These are phyloP conservation scores for Tolypocladium tundrense DNA, from an alignment of 2,329 filamentous ascomycete genomes.

Conservation along the genomic window DNA sequence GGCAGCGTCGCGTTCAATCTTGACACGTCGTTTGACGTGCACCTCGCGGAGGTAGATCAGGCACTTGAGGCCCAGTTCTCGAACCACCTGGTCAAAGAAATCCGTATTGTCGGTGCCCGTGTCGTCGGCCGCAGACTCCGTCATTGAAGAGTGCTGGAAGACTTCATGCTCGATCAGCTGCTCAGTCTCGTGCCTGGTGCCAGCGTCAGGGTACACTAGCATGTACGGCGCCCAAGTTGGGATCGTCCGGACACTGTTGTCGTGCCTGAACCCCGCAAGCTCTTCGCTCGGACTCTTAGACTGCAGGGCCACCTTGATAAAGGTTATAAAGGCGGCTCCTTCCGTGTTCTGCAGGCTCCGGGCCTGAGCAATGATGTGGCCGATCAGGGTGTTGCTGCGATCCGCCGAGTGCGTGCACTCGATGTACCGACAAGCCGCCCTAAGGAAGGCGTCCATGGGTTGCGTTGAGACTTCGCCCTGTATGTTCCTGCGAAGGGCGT, in stretches of 20 bases:
- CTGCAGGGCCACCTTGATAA: conserved; percentile 21
- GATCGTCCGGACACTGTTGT: conserved; percentile 14
- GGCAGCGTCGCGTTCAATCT: conserved; percentile 33
- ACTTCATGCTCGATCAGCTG: conserved; percentile 32
- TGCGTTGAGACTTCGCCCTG: conserved; percentile 30
- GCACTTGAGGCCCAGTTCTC: conserved; percentile 33
- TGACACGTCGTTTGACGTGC: conserved; percentile 29
- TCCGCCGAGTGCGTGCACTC: conserved; percentile 23
- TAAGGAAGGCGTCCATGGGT: conserved; percentile 44
- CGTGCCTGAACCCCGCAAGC: conserved; percentile 10
- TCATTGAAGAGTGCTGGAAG: conserved; percentile 22
- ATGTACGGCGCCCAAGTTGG: conserved; percentile 42
- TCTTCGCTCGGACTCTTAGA: conserved; percentile 17
- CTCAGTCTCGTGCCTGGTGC: conserved; percentile 31
- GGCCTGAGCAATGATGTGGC: conserved; percentile 33
- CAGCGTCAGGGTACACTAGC: conserved; percentile 34
- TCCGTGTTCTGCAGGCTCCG: conserved; percentile 34
- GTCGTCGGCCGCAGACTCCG: conserved; percentile 14
- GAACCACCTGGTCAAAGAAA: conserved; percentile 15
- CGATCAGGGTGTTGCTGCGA: conserved; percentile 27
- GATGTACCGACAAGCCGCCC: conserved; percentile 46
- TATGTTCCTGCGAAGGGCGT: conserved; percentile 44
- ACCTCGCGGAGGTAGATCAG: conserved; percentile 35
- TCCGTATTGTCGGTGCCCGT: conserved; percentile 6
- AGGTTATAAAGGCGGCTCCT: conserved; percentile 36